A percentile compares a stretch with the other conserved stretches of the same genome.
Conservation (phyloP, 208 protist genomes). For the Angomonas deanei region DNA sequence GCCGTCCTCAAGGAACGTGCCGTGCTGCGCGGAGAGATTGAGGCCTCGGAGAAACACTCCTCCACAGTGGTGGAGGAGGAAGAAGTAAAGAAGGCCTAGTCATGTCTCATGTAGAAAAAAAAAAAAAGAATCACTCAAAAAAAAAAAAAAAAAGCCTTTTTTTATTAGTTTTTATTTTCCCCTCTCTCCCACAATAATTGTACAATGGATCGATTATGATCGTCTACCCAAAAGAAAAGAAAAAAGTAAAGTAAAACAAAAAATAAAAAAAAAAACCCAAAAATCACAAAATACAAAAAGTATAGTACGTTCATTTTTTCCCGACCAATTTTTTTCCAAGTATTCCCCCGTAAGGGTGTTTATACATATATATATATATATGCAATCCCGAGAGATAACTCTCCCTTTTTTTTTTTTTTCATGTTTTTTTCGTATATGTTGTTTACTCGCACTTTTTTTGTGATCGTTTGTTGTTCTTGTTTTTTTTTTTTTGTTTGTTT, state of each 20-base stretch:
- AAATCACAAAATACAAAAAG: not conserved
- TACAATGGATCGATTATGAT: too few species aligned
- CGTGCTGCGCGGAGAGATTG: constrained; percentile 19
- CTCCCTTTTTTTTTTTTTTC: constrained; percentile 13
- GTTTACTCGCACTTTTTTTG: not conserved
- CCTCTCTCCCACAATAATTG: too few species aligned
- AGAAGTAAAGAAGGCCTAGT: not conserved
- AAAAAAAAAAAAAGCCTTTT: too few species aligned
- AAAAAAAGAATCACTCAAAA: not conserved
- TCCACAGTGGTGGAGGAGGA: too few species aligned
- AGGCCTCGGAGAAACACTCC: not conserved
- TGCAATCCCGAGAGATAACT: not conserved
- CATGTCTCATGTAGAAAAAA: not conserved
- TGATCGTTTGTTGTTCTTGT: not conserved
- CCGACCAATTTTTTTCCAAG: too few species aligned
- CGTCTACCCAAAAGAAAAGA: not conserved
- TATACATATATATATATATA: not conserved
- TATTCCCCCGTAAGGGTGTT: too few species aligned
- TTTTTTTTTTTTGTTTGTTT: not conserved
- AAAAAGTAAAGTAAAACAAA: too few species aligned
- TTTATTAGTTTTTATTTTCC: too few species aligned
- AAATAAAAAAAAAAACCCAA: not conserved
- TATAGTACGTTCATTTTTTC: too few species aligned
- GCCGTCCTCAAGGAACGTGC: constrained; percentile 34
- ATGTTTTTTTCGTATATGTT: not conserved